Evolutionary conservation across 345 rosid genomes (phyloP).

Genomic region (Erysimum cheiranthoides): DNA sequence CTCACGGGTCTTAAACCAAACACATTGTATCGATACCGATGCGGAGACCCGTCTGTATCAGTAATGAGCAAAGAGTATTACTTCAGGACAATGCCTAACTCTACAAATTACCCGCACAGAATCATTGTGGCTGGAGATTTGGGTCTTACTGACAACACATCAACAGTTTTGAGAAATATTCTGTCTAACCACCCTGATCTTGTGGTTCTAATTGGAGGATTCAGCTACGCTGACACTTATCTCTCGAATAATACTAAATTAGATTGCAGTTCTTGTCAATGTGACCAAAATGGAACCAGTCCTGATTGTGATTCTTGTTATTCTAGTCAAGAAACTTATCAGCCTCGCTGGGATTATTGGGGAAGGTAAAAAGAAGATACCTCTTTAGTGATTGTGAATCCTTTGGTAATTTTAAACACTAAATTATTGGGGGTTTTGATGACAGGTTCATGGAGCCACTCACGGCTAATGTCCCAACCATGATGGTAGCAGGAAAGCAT

Average conservation of each 20-base stretch:
- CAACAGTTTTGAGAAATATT: slow-evolving; percentile 64
- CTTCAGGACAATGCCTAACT: slow-evolving; percentile 79
- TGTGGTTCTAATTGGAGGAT: slow-evolving; percentile 75
- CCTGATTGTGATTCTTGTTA: slow-evolving; percentile 26
- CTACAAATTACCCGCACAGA: slow-evolving; percentile 67
- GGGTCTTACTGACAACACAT: slow-evolving; percentile 85
- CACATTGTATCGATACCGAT: slow-evolving; percentile 64
- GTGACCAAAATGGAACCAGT: slow-evolving; percentile 22
- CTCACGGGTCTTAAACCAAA: slow-evolving; percentile 66
- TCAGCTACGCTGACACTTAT: slow-evolving; percentile 78
- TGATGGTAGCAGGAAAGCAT: slow-evolving; percentile 82
- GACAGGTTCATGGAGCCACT: slow-evolving; percentile 79
- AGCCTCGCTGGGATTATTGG: slow-evolving; percentile 99
- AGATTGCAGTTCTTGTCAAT: slow-evolving; percentile 55
- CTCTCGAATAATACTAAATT: slow-evolving; percentile 64
- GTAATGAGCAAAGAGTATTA: slow-evolving; percentile 60
- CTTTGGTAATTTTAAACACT: slow-evolving; percentile 3
- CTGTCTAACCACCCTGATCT: slow-evolving; percentile 82
- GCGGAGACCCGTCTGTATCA: slow-evolving; percentile 72
- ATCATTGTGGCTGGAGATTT: slow-evolving; percentile 79
- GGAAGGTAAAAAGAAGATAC: slow-evolving; percentile 67
- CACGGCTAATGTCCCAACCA: slow-evolving; percentile 70
- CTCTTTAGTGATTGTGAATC: not conserved
- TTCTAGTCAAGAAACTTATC: slow-evolving; percentile 58
- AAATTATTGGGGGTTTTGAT: not conserved